Conservation (phyloP, 305 asterid species). For the Ilex paraguariensis region DNA sequence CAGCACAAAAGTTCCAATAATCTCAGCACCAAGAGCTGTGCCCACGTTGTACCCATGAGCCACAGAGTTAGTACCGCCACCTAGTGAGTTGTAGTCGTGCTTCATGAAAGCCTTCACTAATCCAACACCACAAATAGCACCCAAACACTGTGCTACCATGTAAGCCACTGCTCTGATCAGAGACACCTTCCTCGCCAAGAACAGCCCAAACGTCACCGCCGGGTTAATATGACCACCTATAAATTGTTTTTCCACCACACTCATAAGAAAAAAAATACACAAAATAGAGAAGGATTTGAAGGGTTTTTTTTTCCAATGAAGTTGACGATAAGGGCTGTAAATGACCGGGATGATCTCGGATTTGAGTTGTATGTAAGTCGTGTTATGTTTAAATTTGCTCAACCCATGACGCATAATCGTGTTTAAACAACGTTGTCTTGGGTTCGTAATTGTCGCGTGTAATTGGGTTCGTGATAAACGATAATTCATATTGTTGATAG, state of each 20-base stretch:
- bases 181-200: slow-evolving; percentile 70
- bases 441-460: too few relatives aligned
- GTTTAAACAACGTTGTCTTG: too few relatives aligned
- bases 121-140: slow-evolving; percentile 79
- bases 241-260: neutral
- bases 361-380: too few relatives aligned
- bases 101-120: slow-evolving; percentile 76
- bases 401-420: too few relatives aligned
- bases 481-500: too few relatives aligned
- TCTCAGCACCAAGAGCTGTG: slow-evolving; percentile 82
- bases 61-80: slow-evolving; percentile 63
- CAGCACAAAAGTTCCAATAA: slow-evolving; percentile 68
- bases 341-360: too few relatives aligned
- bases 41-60: slow-evolving; percentile 53
- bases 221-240: slow-evolving; percentile 94
- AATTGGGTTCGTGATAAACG: too few relatives aligned
- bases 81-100: slow-evolving; percentile 37
- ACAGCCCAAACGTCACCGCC: slow-evolving; percentile 85
- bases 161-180: slow-evolving; percentile 52
- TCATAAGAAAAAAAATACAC: neutral
- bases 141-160: slow-evolving; percentile 64
- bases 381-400: too few relatives aligned
- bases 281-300: neutral
- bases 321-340: too few relatives aligned
- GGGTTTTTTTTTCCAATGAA: too few relatives aligned